phyloP scores from a whole-genome alignment of 2,329 filamentous ascomycete genomes.

The Pseudocercospora eumusae region DNA sequence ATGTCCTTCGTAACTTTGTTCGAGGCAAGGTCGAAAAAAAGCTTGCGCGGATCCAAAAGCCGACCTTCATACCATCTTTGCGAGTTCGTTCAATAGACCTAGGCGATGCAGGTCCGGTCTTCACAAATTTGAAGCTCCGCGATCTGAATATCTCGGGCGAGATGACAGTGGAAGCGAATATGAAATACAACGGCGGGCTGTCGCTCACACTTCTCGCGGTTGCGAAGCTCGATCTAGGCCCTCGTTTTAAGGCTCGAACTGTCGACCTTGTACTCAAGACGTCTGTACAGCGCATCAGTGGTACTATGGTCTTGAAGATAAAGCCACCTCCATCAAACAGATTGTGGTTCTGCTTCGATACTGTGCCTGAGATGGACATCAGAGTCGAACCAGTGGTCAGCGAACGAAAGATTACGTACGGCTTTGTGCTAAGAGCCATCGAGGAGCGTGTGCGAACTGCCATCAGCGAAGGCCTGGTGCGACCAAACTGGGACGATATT shows the following conservation, averaged over 20 bases:
- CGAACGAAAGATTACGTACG: constrained; percentile 92
- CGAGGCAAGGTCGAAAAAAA: constrained; percentile 91
- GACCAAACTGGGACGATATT: constrained; percentile 94
- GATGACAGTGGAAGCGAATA: constrained; percentile 79
- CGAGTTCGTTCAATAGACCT: constrained; percentile 80
- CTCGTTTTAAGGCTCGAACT: constrained; percentile 84
- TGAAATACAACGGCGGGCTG: constrained; percentile 87
- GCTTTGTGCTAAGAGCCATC: constrained; percentile 85
- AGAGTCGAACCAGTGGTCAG: constrained; percentile 95
- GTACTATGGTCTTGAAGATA: constrained; percentile 79
- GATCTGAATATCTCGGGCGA: constrained; percentile 92
- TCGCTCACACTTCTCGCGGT: constrained; percentile 89
- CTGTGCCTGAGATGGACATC: constrained; percentile 91
- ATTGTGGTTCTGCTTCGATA: constrained; percentile 92
- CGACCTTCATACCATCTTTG: constrained; percentile 83
- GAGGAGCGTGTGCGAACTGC: constrained; percentile 95
- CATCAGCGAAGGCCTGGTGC: constrained; percentile 84
- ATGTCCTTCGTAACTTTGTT: constrained; percentile 75
- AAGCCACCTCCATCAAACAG: constrained; percentile 95
- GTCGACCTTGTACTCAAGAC: constrained; percentile 87
- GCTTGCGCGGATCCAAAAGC: constrained; percentile 89
- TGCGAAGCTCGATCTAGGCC: constrained; percentile 84
- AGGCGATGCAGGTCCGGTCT: constrained; percentile 80
- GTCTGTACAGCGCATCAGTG: constrained; percentile 79
- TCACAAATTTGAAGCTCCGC: constrained; percentile 84